Evolutionary conservation across 1,284 basidiomycete genomes (phyloP), one percentile per base, ranked within the genome.

Genomic region (Pholiota adiposa): DNA sequence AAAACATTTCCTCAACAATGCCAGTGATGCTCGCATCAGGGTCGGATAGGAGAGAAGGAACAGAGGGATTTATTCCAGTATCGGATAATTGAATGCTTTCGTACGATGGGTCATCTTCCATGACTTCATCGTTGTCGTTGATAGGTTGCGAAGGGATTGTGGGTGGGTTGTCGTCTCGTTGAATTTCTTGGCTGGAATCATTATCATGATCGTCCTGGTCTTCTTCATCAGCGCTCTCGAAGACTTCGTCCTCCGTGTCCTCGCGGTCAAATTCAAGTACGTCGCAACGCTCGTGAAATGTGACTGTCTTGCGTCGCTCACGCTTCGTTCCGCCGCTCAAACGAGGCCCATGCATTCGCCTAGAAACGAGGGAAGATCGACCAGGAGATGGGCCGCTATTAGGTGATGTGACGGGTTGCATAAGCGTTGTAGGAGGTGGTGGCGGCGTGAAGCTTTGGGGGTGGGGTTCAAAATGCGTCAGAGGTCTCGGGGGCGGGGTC

Each of bases 231-330:
- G 65, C 67, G 29, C 70, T 73, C 8, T 77, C 75, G 51, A 76
- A 71, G 11, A 73, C 75, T 2, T 83, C 81, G 29, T 82, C 78
- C 18, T 85, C 83, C 8, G 81, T 79, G 44, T 85, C 84, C 44
- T 88, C 85, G 16, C 81, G 75, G 60, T 93, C 89, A 70, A 93
- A 94, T 72, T 97, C 94, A 59, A 96, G 79, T 25, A 97, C 93
- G 65, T 97, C 93, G 64, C 93, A 93, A 7, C 87, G 83, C 65
- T 92, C 87, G 72, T 93, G 85, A 66, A 94, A 97, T 0, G 89
- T 94, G 50, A 97, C 96, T 0, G 89, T 96, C 75, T 95, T 92
- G 63, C 86, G 77, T 38, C 82, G 82, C 68, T 81, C 83, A 58
- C 82, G 81, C 69, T 73, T 84, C 57, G 73, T 69, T 62, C 79